Base-by-base conservation (phyloP, 1,284 basidiomycete genomes). In the Puccinia polysora region DNA sequence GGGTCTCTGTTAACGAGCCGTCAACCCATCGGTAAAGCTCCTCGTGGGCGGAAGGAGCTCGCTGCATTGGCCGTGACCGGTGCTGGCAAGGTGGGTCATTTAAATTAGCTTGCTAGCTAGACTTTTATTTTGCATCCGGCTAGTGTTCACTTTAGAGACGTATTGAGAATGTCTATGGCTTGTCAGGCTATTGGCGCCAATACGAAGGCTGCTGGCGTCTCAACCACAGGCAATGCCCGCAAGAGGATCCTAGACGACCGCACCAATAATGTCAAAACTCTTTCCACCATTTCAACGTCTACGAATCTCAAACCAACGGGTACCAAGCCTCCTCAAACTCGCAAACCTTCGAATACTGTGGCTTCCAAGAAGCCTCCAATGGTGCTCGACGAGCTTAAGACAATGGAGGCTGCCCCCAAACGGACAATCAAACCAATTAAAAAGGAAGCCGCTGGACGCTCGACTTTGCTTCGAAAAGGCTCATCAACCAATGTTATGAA, bases 171-270 rank as follows among this genome's bases (percentile, higher is more conserved):
- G n/a, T n/a, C 10, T 2, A 25, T 32, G 28, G 2, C 15, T 30
- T 40, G 7, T 36, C 38, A 65, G 50, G 18, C 28, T 30, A 20
- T 56, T 30, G 18, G 49, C 30, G 34, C n/a, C 23, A 60, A 14
- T 23, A 20, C 47, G 12, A 53, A 58, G 62, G 56, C 30, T 47
- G 38, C 68, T 4, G 38, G 28, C 18, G 30, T 62, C 1, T 59
- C 68, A 4, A 45, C 65, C 2, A 68, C 34, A n/a, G n/a, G n/a
- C 28, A 70, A 70, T 47, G 18, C 23, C 10, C 56, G 58, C 20
- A 70, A 70, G 28, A 56, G 68, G 45, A 70, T 70, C 38, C 23
- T 70, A 6, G 58, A 70, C 25, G 68, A 70, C 32, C 68, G 68
- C 3, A 70, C 68, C 15, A 70, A 70, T 36, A 62, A 62, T 14